Evolutionary conservation across 2,329 filamentous ascomycete genomes (phyloP), one percentile per base, ranked within the genome.

Genomic region (Colletotrichum abscissum): DNA sequence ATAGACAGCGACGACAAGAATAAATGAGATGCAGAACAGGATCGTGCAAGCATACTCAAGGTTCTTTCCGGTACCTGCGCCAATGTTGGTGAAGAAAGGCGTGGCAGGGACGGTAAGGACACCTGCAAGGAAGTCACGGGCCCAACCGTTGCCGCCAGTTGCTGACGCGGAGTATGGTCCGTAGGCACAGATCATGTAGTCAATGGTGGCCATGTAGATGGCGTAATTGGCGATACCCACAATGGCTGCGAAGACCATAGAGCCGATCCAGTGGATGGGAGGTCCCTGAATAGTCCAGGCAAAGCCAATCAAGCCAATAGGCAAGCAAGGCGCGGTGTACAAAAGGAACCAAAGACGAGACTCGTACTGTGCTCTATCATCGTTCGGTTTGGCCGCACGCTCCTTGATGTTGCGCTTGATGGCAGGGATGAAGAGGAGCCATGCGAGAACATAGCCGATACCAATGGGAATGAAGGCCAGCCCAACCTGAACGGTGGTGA

Each of bases 181-280:
- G 77, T 94, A 94, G 0, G 92, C 91, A 71, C 91, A 92, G 46
- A 94, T 89, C 89, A 94, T 94, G 83, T 95, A 95, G 81, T 95
- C 92, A 75, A 94, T 93, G 1, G 92, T 93, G 1, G 92, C 91
- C 90, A 93, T 93, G 83, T 94, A 94, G 71, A 94, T 93, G 42
- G 89, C 85, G 52, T 92, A 93, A 78, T 95, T 95, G 68, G 92
- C 92, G 64, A 95, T 91, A 26, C 92, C 93, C 63, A 95, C 91
- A 57, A 93, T 84, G 19, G 86, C 86, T 1, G 88, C 87, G 75
- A 92, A 93, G 59, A 94, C 82, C 84, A 92, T 89, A 2, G 91
- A 90, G 0, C 87, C 91, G 26, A 93, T 90, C 92, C 93, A 95
- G 75, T 90, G 90, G 4, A 92, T 79, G 30, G 88, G 82, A 1